Evolutionary conservation across 1,284 basidiomycete species (phyloP).

Genomic region (Ganoderma sp.): DNA sequence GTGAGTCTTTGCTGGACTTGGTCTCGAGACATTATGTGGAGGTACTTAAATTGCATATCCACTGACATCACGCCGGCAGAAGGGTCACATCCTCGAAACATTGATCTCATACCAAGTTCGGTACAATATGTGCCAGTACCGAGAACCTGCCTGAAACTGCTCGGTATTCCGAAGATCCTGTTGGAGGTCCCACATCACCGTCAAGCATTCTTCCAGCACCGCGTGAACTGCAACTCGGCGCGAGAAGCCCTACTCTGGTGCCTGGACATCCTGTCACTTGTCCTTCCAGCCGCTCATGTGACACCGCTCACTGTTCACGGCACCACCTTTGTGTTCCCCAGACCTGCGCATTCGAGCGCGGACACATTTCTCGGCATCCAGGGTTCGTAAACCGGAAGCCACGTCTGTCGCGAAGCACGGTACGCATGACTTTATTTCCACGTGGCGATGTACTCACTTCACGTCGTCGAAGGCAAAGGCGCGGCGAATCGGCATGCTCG

Average conservation of each 20-base stretch:
- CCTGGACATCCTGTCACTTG: constrained; percentile 3
- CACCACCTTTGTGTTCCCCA: not conserved
- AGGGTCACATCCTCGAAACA: not conserved
- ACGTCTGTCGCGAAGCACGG: not conserved
- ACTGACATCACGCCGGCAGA: not conserved
- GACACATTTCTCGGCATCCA: not conserved
- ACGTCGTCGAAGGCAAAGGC: not conserved
- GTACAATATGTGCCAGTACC: not conserved
- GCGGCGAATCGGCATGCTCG: not conserved
- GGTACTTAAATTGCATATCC: not conserved
- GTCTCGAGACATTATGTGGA: not conserved
- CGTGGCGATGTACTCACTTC: not conserved
- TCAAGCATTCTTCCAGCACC: not conserved
- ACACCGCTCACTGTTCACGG: not conserved
- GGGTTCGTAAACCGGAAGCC: not conserved
- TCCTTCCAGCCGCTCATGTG: not conserved
- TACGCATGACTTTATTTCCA: not conserved
- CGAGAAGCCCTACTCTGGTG: not conserved
- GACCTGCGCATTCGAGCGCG: not conserved
- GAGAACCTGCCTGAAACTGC: not conserved
- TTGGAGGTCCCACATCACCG: not conserved
- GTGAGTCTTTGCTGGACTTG: not conserved
- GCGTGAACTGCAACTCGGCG: not conserved
- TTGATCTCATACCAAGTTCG: not conserved
- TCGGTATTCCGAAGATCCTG: not conserved